Evolutionary conservation across 176 grass and related monocot genomes (phyloP).

Genomic region (Dendrocalamus sinicus): DNA sequence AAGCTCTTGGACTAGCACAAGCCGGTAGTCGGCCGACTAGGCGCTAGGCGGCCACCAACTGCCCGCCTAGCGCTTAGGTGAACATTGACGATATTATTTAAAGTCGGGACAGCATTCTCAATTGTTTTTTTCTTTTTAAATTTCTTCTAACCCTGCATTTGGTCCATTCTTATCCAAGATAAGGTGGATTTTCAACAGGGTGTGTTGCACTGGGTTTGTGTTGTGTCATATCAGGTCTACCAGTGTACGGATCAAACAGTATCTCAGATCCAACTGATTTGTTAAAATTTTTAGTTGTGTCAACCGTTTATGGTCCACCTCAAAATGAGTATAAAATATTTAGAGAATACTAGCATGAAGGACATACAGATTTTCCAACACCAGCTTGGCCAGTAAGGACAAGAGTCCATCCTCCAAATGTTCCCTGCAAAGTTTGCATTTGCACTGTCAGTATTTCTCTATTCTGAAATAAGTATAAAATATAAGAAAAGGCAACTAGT

Average conservation of each 20-base stretch:
- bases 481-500: constrained; percentile 6
- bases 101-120: constrained; percentile 4
- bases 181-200: constrained; percentile 15
- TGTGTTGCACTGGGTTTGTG: not conserved
- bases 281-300: not conserved
- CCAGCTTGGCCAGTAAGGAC: constrained; percentile 91
- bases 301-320: constrained; percentile 3
- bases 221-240: constrained; percentile 26
- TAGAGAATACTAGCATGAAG: constrained; percentile 20
- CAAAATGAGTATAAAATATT: constrained; percentile 1
- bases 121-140: not conserved
- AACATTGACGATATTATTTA: not conserved
- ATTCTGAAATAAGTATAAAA: constrained; percentile 37
- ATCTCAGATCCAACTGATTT: constrained; percentile 1
- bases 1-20: too few species aligned
- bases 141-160: not conserved
- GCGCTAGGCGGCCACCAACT: too few species aligned
- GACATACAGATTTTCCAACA: constrained; percentile 89
- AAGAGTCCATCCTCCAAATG: constrained; percentile 70
- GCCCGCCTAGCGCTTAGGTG: too few species aligned
- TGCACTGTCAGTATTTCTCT: constrained; percentile 44
- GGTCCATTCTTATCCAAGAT: not conserved
- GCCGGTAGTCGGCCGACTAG: too few species aligned
- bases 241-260: constrained; percentile 4
- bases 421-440: constrained; percentile 52